These are phyloP conservation scores for Picea sitchensis DNA, from an alignment of 75 land plant genomes.

Conservation along the genomic window DNA sequence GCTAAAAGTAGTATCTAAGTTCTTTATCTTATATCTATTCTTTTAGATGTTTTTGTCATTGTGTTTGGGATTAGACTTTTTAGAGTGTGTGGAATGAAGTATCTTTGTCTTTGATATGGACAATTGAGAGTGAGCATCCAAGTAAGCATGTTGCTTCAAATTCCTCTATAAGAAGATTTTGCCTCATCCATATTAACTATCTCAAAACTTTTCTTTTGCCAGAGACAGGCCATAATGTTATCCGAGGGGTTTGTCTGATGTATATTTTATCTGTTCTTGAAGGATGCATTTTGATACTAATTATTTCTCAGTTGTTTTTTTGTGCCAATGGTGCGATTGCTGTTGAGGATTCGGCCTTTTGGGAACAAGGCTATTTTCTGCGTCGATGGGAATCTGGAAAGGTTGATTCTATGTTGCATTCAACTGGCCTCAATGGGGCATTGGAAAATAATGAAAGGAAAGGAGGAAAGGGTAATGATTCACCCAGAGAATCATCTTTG, in stretches of 20 bases:
- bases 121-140: not conserved
- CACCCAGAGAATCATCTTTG: not conserved
- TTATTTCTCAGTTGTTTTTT: constrained; percentile 69
- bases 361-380: constrained; percentile 78
- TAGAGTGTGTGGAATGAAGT: not conserved
- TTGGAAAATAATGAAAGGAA: not conserved
- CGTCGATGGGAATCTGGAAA: constrained; percentile 17
- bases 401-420: not conserved
- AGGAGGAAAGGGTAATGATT: not conserved
- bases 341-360: constrained; percentile 76
- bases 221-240: not conserved
- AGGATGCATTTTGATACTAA: constrained; percentile 1
- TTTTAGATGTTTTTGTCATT: not conserved
- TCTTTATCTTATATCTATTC: not conserved
- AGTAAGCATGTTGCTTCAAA: not conserved
- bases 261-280: not conserved
- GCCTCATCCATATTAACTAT: not conserved
- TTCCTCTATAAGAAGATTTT: not conserved
- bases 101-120: not conserved
- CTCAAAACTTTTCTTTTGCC: not conserved
- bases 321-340: constrained; percentile 55
- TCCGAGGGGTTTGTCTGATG: not conserved
- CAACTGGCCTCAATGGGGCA: not conserved
- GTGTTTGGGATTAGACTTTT: not conserved
- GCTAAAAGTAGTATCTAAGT: not conserved